Conservation (phyloP, 2,329 filamentous ascomycete species). For the Sarocladium kiliense region DNA sequence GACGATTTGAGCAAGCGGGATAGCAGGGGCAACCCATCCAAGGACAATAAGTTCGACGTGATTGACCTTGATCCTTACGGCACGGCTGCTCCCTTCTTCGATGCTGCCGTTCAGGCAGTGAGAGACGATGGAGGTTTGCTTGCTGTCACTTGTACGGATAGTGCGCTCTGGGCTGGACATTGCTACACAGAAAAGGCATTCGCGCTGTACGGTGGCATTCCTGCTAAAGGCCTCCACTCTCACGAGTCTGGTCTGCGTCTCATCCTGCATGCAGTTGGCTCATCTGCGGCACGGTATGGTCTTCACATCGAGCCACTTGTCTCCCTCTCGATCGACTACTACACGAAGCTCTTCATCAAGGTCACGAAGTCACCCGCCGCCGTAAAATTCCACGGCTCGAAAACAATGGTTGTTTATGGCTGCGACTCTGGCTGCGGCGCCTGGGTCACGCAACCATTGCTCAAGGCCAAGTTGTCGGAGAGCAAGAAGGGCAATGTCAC, state of each 20-base stretch:
- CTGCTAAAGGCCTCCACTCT: constrained; percentile 76
- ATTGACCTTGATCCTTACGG: constrained; percentile 97
- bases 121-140: constrained; percentile 81
- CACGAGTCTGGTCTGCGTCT: constrained; percentile 88
- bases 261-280: constrained; percentile 76
- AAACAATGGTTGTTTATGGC: constrained; percentile 88
- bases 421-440: constrained; percentile 90
- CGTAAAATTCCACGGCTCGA: constrained; percentile 86
- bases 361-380: constrained; percentile 74
- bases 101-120: constrained; percentile 81
- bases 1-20: constrained; percentile 41
- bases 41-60: constrained; percentile 69
- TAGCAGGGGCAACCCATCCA: constrained; percentile 31
- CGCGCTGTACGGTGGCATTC: constrained; percentile 86
- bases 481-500: constrained; percentile 66
- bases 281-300: constrained; percentile 78
- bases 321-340: constrained; percentile 94
- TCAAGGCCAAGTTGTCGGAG: constrained; percentile 58
- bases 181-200: constrained; percentile 94
- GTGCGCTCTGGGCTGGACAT: constrained; percentile 88
- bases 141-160: constrained; percentile 95
- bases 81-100: constrained; percentile 86
- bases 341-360: constrained; percentile 81
- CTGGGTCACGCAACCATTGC: constrained; percentile 77
- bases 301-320: constrained; percentile 85